These are phyloP conservation scores for Aspergillus floridensis DNA, from an alignment of 2,329 filamentous ascomycete genomes.

Conservation along the genomic window DNA sequence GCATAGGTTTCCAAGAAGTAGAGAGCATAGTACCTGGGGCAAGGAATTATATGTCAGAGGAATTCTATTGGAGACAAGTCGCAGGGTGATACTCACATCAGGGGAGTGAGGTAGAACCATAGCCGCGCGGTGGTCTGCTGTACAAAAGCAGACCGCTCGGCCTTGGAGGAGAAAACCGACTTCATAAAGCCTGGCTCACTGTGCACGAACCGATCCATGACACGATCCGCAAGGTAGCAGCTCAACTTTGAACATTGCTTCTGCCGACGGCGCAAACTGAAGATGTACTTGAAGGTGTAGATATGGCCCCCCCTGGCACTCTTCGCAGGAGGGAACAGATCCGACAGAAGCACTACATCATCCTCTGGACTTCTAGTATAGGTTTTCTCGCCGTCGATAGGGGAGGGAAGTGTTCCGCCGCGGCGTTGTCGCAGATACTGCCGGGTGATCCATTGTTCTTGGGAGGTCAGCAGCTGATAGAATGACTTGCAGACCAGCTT, in stretches of 20 bases:
- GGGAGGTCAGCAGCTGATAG: slow-evolving; percentile 32
- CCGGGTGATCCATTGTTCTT: slow-evolving; percentile 42
- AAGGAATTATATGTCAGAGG: not conserved
- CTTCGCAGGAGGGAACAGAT: slow-evolving; percentile 41
- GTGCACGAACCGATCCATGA: slow-evolving; percentile 40
- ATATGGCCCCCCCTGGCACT: slow-evolving; percentile 37
- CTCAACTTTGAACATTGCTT: slow-evolving; percentile 39
- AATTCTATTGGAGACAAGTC: not conserved
- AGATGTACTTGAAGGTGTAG: slow-evolving; percentile 43
- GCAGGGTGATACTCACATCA: slow-evolving; percentile 34
- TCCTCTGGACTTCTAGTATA: slow-evolving; percentile 44
- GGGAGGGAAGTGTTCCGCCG: slow-evolving; percentile 43
- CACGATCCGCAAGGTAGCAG: slow-evolving; percentile 42
- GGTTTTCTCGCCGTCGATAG: slow-evolving; percentile 33
- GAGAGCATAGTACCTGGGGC: slow-evolving; percentile 39
- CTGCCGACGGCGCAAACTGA: slow-evolving; percentile 38
- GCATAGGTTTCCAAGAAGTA: slow-evolving; percentile 44
- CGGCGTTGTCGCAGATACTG: slow-evolving; percentile 42
- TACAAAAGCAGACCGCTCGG: slow-evolving; percentile 33
- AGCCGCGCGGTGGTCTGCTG: slow-evolving; percentile 34
- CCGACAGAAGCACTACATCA: slow-evolving; percentile 44
- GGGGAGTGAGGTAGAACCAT: slow-evolving; percentile 41
- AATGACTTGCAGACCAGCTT: slow-evolving; percentile 42
- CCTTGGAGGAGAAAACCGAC: slow-evolving; percentile 32
- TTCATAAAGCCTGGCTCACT: slow-evolving; percentile 32